A percentile compares a stretch with the other conserved stretches of the same genome.
Evolutionary conservation across 2,329 filamentous ascomycete genomes (phyloP).

Genomic region (Colletotrichum sp.): DNA sequence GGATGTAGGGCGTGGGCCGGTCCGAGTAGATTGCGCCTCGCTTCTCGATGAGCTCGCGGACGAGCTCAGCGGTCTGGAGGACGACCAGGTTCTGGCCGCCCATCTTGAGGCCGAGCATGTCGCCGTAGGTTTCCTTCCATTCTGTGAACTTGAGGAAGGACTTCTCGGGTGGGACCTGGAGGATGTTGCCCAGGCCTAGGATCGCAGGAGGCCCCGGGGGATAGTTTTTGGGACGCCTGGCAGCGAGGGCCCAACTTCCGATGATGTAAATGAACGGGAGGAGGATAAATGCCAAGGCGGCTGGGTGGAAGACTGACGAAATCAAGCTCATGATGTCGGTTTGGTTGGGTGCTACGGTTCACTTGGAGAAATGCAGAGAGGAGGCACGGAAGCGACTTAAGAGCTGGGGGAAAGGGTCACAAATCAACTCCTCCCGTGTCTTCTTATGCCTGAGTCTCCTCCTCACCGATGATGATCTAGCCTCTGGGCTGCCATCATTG

Average conservation of each 20-base stretch:
- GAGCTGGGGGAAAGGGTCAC: neutral
- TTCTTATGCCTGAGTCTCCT: neutral
- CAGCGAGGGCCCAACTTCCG: neutral
- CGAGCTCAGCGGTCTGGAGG: slow-evolving; percentile 34
- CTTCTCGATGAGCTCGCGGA: slow-evolving; percentile 41
- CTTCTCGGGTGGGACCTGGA: slow-evolving; percentile 28
- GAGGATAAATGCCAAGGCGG: neutral
- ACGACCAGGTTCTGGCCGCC: slow-evolving; percentile 37
- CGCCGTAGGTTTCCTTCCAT: slow-evolving; percentile 39
- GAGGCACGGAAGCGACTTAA: neutral
- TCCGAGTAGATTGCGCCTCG: slow-evolving; percentile 42
- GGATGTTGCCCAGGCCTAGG: slow-evolving; percentile 30
- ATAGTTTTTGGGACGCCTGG: slow-evolving; percentile 13
- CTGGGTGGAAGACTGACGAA: neutral
- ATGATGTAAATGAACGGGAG: neutral
- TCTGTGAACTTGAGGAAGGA: slow-evolving; percentile 31
- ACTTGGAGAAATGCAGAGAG: neutral
- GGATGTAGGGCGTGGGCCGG: slow-evolving; percentile 33
- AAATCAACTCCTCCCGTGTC: neutral
- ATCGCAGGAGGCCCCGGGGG: slow-evolving; percentile 26
- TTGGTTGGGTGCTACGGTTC: rapidly evolving
- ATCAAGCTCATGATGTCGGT: neutral
- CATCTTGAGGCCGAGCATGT: slow-evolving; percentile 35
- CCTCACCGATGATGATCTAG: neutral
- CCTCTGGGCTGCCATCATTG: neutral